phyloP scores from a whole-genome alignment of 2,329 filamentous ascomycete genomes.

The Trichoderma gracile region DNA sequence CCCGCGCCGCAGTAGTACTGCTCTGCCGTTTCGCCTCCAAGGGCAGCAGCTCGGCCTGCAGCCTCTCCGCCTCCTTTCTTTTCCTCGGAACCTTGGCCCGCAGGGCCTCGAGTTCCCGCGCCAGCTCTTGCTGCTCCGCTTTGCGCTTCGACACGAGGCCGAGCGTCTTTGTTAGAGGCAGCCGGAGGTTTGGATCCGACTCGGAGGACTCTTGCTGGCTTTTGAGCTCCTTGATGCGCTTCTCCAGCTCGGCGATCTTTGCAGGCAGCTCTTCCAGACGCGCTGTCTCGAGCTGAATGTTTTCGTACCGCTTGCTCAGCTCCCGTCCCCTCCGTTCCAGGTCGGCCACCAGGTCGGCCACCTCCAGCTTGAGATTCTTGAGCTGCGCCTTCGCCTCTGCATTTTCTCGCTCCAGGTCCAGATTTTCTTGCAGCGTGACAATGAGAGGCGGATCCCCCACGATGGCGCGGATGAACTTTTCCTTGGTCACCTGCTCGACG shows the following conservation, averaged over 20 bases:
- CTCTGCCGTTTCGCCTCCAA: conserved; percentile 67
- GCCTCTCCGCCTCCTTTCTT: conserved; percentile 64
- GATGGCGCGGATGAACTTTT: conserved; percentile 92
- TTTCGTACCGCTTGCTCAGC: conserved; percentile 57
- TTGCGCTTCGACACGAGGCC: conserved; percentile 54
- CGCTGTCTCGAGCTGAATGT: conserved; percentile 50
- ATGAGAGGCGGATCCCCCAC: conserved; percentile 87
- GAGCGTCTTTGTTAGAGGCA: conserved; percentile 60
- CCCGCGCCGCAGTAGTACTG: conserved; percentile 66
- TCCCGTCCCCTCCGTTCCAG: conserved; percentile 66
- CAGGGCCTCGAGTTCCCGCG: conserved; percentile 64
- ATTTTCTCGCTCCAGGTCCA: conserved; percentile 69
- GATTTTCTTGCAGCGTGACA: conserved; percentile 79
- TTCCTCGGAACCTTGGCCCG: conserved; percentile 65
- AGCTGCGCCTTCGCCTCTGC: conserved; percentile 72
- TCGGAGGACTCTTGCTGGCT: conserved; percentile 40
- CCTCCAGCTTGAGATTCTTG: conserved; percentile 77
- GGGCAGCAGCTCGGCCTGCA: conserved; percentile 67
- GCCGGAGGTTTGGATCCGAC: conserved; percentile 49
- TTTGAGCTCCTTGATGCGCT: conserved; percentile 49
- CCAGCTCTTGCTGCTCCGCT: conserved; percentile 55
- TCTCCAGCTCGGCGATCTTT: conserved; percentile 52
- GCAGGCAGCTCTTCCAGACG: conserved; percentile 54
- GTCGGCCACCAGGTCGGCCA: conserved; percentile 69
- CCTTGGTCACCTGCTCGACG: conserved; percentile 97